phyloP scores from a whole-genome alignment of 495 filamentous ascomycete genomes.

The Trichoderma asperelloides region DNA sequence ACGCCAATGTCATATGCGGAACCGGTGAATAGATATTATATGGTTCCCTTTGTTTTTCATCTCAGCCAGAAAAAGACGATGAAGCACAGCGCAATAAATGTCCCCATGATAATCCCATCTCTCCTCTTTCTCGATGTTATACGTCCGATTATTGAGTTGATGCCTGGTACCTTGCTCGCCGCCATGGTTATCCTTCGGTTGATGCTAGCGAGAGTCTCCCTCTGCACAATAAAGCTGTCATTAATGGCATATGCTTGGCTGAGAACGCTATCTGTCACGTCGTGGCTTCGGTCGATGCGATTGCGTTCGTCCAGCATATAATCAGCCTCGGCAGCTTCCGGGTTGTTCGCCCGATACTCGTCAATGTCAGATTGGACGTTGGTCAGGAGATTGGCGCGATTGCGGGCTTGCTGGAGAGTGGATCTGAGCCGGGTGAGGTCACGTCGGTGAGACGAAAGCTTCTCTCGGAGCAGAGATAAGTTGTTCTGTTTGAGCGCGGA shows the following conservation, averaged over 20 bases:
- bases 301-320: conserved; percentile 92
- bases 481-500: conserved; percentile 94
- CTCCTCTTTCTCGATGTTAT: conserved; percentile 93
- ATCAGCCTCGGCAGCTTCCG: conserved; percentile 74
- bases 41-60: conserved; percentile 27
- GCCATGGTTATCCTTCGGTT: conserved; percentile 81
- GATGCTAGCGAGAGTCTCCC: conserved; percentile 76
- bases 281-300: conserved; percentile 78
- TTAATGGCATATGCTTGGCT: conserved; percentile 97
- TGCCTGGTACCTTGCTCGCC: conserved; percentile 82
- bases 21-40: neutral
- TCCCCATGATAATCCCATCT: conserved; percentile 87
- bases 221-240: conserved; percentile 78
- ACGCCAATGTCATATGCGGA: neutral
- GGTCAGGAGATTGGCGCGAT: conserved; percentile 83
- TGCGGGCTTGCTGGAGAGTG: conserved; percentile 61
- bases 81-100: conserved; percentile 85
- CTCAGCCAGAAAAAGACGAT: conserved; percentile 77
- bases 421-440: conserved; percentile 67
- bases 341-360: conserved; percentile 74
- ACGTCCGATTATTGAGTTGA: conserved; percentile 86
- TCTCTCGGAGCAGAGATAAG: conserved; percentile 82
- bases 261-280: conserved; percentile 79
- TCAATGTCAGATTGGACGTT: conserved; percentile 88
- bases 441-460: conserved; percentile 76